Percentiles rank a stretch among this genome's conserved stretches.
Conservation (phyloP, 352 stramenopile species). For the Pseudoperonospora humuli region DNA sequence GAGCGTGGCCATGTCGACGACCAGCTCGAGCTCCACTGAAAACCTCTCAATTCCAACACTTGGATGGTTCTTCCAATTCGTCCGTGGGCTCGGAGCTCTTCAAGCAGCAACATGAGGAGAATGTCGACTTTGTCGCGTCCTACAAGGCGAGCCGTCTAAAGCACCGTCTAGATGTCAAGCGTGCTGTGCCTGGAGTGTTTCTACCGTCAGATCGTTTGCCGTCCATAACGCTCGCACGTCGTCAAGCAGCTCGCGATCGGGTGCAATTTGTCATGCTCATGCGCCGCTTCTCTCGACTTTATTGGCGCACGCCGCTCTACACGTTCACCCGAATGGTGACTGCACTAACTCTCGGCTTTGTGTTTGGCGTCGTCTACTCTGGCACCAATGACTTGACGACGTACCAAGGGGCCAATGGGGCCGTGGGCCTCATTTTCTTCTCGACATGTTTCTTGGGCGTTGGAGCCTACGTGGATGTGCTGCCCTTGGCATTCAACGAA, state of each 20-base stretch:
- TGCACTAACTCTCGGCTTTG: constrained; percentile 25
- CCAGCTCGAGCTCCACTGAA: background rate
- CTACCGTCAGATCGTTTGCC: constrained; percentile 23
- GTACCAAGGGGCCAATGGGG: constrained; percentile 32
- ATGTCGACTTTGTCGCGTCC: constrained; percentile 23
- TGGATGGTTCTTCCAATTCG: constrained; percentile 16
- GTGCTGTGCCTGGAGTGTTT: constrained; percentile 26
- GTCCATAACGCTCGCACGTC: constrained; percentile 23
- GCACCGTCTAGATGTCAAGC: constrained; percentile 23
- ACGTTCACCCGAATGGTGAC: constrained; percentile 47
- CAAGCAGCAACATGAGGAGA: constrained; percentile 10
- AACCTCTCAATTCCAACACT: constrained; percentile 6
- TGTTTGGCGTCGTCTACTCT: constrained; percentile 42
- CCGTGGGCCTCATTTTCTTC: constrained; percentile 76
- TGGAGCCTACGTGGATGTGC: constrained; percentile 49
- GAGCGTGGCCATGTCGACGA: constrained; percentile 3
- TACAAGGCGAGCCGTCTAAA: constrained; percentile 31
- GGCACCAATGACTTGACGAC: constrained; percentile 30
- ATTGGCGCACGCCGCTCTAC: constrained; percentile 85
- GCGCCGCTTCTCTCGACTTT: constrained; percentile 52
- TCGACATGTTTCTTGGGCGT: constrained; percentile 70
- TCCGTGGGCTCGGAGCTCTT: constrained; percentile 16
- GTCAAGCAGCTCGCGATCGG: constrained; percentile 22
- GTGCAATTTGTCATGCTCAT: constrained; percentile 41
- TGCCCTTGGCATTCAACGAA: constrained; percentile 75